phyloP scores from a whole-genome alignment of 768 basidiomycete species.

The Clitopilus hobsonii region DNA sequence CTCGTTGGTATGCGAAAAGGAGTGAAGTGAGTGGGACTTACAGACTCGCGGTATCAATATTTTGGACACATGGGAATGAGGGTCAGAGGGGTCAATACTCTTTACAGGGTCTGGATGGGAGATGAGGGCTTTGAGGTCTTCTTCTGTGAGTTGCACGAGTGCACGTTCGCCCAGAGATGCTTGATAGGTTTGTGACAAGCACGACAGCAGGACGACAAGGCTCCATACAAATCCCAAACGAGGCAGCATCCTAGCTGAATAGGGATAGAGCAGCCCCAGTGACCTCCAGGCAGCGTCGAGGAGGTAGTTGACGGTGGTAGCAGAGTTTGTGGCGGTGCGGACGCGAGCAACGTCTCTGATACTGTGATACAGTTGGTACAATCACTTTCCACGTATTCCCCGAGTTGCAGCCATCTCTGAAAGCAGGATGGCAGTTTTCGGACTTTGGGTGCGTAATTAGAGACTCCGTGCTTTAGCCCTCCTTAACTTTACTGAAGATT shows the following conservation, averaged over 20 bases:
- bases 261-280: too few relatives aligned
- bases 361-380: not conserved
- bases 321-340: not conserved
- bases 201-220: constrained; percentile 19
- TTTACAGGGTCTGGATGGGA: constrained; percentile 58
- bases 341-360: not conserved
- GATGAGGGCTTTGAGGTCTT: constrained; percentile 46
- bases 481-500: constrained; percentile 46
- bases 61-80: constrained; percentile 71
- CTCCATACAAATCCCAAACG: not conserved
- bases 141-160: constrained; percentile 41
- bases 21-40: constrained; percentile 28
- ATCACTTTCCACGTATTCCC: not conserved
- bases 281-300: not conserved
- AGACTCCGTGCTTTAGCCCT: not conserved
- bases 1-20: constrained; percentile 6
- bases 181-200: constrained; percentile 20
- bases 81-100: constrained; percentile 62
- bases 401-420: not conserved
- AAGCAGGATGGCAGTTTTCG: constrained; percentile 66
- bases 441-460: constrained; percentile 71
- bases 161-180: constrained; percentile 37
- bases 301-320: not conserved
- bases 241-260: too few relatives aligned
- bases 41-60: constrained; percentile 83